These are phyloP conservation scores for Lycium ferocissimum DNA, from an alignment of 257 asterid species.

Conservation along the genomic window DNA sequence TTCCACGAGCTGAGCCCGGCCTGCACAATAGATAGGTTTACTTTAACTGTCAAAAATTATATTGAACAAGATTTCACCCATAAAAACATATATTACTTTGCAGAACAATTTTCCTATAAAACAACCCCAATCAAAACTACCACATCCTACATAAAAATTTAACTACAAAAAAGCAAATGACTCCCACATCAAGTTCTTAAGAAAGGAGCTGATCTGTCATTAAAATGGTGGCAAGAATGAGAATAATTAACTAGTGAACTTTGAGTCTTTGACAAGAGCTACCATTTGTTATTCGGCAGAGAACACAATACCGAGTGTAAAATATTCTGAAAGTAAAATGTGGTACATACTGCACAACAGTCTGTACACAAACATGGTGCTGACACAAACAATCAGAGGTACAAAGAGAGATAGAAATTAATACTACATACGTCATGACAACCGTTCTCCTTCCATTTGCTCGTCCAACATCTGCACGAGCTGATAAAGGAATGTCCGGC, in stretches of 20 bases:
- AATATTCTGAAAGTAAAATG: neutral
- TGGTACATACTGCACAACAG: neutral
- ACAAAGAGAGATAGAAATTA: neutral
- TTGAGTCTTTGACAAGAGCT: neutral
- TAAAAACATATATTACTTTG: no score
- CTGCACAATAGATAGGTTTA: conserved; percentile 38
- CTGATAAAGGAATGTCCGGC: conserved; percentile 52
- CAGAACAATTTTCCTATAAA: neutral
- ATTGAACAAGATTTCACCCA: neutral
- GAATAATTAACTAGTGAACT: neutral
- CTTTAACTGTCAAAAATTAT: neutral
- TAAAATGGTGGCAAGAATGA: no score
- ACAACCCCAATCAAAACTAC: conserved; percentile 8
- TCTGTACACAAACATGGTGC: neutral
- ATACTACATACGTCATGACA: conserved; percentile 55
- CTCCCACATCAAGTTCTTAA: neutral
- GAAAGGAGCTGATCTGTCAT: no score
- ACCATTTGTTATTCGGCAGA: neutral
- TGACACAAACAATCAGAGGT: neutral
- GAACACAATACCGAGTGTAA: neutral
- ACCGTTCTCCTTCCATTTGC: conserved; percentile 65
- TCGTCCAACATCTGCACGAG: conserved; percentile 66
- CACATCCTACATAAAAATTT: neutral
- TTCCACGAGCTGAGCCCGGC: conserved; percentile 52
- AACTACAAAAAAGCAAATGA: conserved; percentile 13